phyloP scores from a whole-genome alignment of 129 eudicot genomes.

The Silybum marianum region DNA sequence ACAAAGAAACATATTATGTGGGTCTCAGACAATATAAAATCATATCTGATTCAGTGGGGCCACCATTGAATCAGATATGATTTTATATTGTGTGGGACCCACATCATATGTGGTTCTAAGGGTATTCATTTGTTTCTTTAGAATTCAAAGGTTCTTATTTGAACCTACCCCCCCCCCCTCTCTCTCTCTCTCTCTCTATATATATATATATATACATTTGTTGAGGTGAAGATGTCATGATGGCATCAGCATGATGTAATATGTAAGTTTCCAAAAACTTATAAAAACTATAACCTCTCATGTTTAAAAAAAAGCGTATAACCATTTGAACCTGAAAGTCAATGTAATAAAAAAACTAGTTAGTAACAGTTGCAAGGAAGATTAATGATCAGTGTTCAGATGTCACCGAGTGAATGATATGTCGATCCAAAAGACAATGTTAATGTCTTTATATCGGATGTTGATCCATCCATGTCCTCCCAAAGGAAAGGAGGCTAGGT shows the following conservation, averaged over 20 bases:
- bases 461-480: slow-evolving; percentile 17
- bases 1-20: too few relatives aligned
- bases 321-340: neutral
- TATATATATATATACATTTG: neutral
- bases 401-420: neutral
- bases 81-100: too few relatives aligned
- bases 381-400: neutral
- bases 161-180: too few relatives aligned
- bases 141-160: too few relatives aligned
- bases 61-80: too few relatives aligned
- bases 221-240: neutral
- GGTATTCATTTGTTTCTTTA: too few relatives aligned
- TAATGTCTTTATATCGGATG: neutral
- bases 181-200: too few relatives aligned
- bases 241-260: neutral
- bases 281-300: neutral
- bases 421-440: neutral
- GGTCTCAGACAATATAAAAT: too few relatives aligned
- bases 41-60: too few relatives aligned
- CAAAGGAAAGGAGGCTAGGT: slow-evolving; percentile 14
- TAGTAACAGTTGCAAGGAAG: neutral
- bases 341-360: neutral
- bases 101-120: too few relatives aligned
- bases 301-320: neutral
- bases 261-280: neutral